These are phyloP conservation scores for Grosmannia serpens DNA, from an alignment of 2,329 filamentous ascomycete genomes.

Conservation along the genomic window DNA sequence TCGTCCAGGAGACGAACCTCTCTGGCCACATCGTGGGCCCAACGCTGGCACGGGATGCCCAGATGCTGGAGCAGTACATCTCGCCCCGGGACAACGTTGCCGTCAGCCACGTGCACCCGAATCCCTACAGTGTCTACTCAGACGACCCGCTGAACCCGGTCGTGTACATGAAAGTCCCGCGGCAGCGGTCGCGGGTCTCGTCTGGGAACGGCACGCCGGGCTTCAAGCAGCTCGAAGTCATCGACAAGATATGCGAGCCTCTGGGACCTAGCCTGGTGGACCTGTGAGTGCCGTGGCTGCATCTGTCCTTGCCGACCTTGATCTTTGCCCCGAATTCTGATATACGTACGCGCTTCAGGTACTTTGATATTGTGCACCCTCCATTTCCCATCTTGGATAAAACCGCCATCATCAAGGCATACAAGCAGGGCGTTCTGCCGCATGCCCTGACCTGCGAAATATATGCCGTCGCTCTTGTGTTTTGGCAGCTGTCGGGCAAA, in stretches of 20 bases:
- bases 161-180: slow-evolving; percentile 4
- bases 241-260: slow-evolving; percentile 2
- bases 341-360: neutral
- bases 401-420: slow-evolving; percentile 1
- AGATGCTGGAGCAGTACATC: slow-evolving; percentile 5
- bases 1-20: neutral
- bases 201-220: slow-evolving; percentile 4
- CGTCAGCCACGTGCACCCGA: slow-evolving; percentile 2
- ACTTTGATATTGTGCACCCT: slow-evolving; percentile 2
- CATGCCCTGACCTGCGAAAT: slow-evolving; percentile 4
- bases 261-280: neutral
- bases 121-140: slow-evolving; percentile 5
- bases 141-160: slow-evolving; percentile 5
- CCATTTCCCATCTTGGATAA: slow-evolving; percentile 3
- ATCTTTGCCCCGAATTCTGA: neutral
- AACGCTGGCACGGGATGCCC: slow-evolving; percentile 1
- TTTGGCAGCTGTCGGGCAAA: neutral
- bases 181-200: neutral
- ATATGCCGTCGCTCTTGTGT: slow-evolving; percentile 1
- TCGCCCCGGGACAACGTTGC: neutral
- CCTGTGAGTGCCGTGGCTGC: neutral
- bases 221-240: slow-evolving; percentile 3
- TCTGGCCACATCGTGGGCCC: slow-evolving; percentile 3
- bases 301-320: neutral
- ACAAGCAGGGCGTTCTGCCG: neutral